Percentiles rank a stretch among this genome's conserved stretches.
Evolutionary conservation across 345 rosid species (phyloP).

Genomic region (Salix purpurea): DNA sequence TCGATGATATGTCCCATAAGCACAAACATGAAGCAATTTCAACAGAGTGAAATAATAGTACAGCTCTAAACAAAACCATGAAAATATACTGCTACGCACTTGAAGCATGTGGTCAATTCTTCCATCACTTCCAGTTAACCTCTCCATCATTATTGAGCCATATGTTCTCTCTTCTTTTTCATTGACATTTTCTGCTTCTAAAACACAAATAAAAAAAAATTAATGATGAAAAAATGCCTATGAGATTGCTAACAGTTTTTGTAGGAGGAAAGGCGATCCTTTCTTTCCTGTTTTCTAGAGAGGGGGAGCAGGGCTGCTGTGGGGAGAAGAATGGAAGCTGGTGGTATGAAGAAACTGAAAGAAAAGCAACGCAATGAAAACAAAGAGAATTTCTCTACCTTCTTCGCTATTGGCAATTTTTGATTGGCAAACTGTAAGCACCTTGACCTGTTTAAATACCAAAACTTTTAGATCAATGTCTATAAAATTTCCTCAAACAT

Average conservation of each 20-base stretch:
- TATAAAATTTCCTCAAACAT: background rate
- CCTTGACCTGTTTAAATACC: constrained; percentile 48
- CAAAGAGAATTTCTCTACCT: constrained; percentile 35
- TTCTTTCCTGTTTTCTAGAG: background rate
- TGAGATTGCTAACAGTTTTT: background rate
- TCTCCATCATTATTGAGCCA: constrained; percentile 83
- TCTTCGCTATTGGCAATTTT: constrained; percentile 45
- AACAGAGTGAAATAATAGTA: background rate
- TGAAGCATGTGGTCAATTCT: constrained; percentile 91
- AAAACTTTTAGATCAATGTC: background rate
- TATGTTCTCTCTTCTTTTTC: constrained; percentile 58
- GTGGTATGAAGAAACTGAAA: background rate
- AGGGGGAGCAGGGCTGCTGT: background rate
- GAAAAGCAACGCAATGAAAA: background rate
- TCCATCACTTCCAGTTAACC: constrained; percentile 72
- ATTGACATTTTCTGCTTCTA: constrained; percentile 36
- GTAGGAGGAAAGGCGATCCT: background rate
- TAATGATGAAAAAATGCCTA: constrained; percentile 25
- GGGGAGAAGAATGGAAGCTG: background rate
- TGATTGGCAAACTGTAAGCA: constrained; percentile 80
- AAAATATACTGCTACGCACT: constrained; percentile 35
- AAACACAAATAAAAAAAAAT: background rate
- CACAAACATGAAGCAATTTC: background rate
- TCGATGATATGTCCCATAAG: background rate
- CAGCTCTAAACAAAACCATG: background rate